phyloP scores from a whole-genome alignment of 306 rosid genomes.

The Rubus parviflorus region DNA sequence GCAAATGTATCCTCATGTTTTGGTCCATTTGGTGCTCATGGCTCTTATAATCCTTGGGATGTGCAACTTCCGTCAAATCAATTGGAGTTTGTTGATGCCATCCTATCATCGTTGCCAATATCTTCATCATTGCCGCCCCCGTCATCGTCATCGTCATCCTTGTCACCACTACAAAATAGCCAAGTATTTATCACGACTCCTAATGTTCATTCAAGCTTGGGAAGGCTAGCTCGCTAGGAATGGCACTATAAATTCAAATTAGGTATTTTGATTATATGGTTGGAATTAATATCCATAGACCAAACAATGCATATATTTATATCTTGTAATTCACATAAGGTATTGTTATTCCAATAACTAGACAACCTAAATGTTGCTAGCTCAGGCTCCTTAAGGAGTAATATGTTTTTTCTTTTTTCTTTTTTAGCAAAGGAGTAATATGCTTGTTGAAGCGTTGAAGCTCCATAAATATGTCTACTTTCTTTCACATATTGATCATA shows the following conservation, averaged over 20 bases:
- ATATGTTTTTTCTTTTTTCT: too few species aligned
- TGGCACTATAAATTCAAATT: neutral
- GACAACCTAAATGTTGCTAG: constrained; percentile 42
- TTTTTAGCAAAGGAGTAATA: too few species aligned
- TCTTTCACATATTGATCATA: constrained; percentile 32
- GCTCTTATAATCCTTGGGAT: constrained; percentile 31
- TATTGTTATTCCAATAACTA: constrained; percentile 13
- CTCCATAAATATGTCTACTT: constrained; percentile 14
- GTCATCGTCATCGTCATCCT: constrained; percentile 12
- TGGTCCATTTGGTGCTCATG: constrained; percentile 10
- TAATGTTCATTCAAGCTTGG: constrained; percentile 15
- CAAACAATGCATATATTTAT: constrained; percentile 10
- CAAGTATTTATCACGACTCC: constrained; percentile 26
- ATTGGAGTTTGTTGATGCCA: constrained; percentile 48
- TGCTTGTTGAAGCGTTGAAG: constrained; percentile 21
- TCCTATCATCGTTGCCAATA: constrained; percentile 45
- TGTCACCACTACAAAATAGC: constrained; percentile 31
- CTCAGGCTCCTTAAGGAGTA: constrained; percentile 35
- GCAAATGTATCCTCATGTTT: constrained; percentile 31
- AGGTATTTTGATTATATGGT: constrained; percentile 1
- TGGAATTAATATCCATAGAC: constrained; percentile 2
- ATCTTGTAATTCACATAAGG: constrained; percentile 10
- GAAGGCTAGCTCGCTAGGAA: constrained; percentile 9
- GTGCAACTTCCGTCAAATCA: constrained; percentile 36
- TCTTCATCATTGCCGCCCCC: constrained; percentile 21